Percentiles rank a stretch among this genome's conserved stretches.
phyloP scores from a whole-genome alignment of 176 grass and related monocot species.

The Phoenix roebelenii region DNA sequence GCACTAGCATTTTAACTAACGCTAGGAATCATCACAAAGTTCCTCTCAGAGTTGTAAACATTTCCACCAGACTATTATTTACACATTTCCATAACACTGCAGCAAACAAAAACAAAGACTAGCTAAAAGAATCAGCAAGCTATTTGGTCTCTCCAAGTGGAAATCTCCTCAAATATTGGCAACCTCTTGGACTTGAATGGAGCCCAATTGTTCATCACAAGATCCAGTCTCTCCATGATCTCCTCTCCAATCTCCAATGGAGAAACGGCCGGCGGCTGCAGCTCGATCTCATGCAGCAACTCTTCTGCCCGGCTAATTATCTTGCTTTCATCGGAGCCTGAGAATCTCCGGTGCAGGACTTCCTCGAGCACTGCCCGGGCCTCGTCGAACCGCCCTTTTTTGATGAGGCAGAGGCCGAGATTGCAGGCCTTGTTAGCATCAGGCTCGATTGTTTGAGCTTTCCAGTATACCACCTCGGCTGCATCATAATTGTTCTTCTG shows the following conservation, averaged over 20 bases:
- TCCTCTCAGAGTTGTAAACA: no score
- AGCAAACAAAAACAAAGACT: neutral
- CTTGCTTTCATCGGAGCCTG: conserved; percentile 26
- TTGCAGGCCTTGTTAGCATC: conserved; percentile 88
- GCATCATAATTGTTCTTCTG: conserved; percentile 70
- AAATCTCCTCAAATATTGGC: conserved; percentile 79
- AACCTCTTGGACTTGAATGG: conserved; percentile 50
- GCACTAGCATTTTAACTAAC: no score
- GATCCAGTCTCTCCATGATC: conserved; percentile 47
- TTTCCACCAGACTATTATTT: no score
- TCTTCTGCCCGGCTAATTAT: conserved; percentile 42
- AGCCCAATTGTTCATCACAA: conserved; percentile 36
- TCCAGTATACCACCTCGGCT: conserved; percentile 70
- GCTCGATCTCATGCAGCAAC: conserved; percentile 34
- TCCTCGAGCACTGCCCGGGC: conserved; percentile 38
- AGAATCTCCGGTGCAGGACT: conserved; percentile 30
- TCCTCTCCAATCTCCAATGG: conserved; percentile 14
- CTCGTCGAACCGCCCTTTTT: conserved; percentile 45
- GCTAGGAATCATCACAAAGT: no score
- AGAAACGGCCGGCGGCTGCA: neutral
- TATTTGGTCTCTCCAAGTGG: conserved; percentile 36
- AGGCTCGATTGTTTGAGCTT: conserved; percentile 82
- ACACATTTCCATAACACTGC: neutral
- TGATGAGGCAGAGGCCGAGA: conserved; percentile 61
- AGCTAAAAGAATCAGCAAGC: conserved; percentile 27